Conservation (phyloP, 768 basidiomycete species). For the Chalciporus piperatus region DNA sequence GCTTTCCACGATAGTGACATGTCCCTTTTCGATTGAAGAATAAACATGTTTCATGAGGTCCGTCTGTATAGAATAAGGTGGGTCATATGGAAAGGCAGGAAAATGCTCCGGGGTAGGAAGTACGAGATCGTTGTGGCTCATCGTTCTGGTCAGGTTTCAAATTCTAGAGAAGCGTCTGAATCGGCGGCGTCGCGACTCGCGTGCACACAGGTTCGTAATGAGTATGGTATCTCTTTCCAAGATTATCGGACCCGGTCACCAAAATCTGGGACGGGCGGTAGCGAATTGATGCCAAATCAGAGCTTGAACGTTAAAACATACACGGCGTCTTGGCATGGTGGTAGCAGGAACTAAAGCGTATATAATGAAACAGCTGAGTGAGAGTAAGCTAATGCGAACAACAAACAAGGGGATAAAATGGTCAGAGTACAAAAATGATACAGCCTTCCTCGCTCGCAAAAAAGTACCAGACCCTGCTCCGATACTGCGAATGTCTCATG, state of each 20-base stretch:
- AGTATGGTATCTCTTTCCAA: too few species aligned
- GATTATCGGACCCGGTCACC: too few species aligned
- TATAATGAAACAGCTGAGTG: conserved; percentile 18
- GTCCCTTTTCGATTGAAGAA: conserved; percentile 65
- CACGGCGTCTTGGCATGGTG: conserved; percentile 12
- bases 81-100: conserved; percentile 77
- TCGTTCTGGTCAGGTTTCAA: not conserved
- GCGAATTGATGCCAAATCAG: conserved; percentile 12
- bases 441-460: conserved; percentile 18
- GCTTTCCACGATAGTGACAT: conserved; percentile 82
- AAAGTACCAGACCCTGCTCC: conserved; percentile 17
- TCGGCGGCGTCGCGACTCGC: conserved; percentile 10
- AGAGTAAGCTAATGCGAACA: conserved; percentile 19
- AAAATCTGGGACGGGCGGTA: not conserved
- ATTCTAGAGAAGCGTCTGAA: too few species aligned
- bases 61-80: conserved; percentile 81
- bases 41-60: conserved; percentile 90
- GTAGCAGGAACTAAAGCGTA: conserved; percentile 22
- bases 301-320: conserved; percentile 25
- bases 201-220: too few species aligned
- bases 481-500: conserved; percentile 13
- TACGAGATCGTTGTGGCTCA: conserved; percentile 19
- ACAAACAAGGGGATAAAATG: conserved; percentile 14
- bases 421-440: conserved; percentile 24
- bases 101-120: conserved; percentile 68